Conservation (phyloP, 768 basidiomycete genomes). For the Mycena metata region DNA sequence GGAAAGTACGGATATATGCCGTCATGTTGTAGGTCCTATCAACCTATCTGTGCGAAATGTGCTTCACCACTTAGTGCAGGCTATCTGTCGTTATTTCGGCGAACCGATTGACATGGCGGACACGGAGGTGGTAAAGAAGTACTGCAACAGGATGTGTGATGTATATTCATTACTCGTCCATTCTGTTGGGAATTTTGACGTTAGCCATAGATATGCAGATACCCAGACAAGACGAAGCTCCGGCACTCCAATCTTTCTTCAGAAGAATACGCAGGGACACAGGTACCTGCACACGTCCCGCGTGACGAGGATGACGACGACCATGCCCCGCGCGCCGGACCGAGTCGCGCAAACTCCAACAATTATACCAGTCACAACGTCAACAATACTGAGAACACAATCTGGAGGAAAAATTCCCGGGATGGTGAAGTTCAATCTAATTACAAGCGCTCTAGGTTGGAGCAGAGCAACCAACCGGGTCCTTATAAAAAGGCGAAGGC, state of each 20-base stretch:
- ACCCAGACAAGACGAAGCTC: slow-evolving; percentile 72
- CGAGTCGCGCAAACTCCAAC: slow-evolving; percentile 34
- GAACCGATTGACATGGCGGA: slow-evolving; percentile 70
- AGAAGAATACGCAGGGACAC: slow-evolving; percentile 45
- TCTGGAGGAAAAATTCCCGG: slow-evolving; percentile 26
- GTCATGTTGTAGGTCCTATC: slow-evolving; percentile 73
- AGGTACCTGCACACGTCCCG: slow-evolving; percentile 29
- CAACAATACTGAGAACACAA: neutral
- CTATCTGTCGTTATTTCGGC: slow-evolving; percentile 86
- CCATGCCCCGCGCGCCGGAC: slow-evolving; percentile 37
- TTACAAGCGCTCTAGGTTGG: slow-evolving; percentile 23
- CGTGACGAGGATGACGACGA: slow-evolving; percentile 31
- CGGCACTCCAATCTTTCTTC: slow-evolving; percentile 66
- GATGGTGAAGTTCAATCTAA: slow-evolving; percentile 17
- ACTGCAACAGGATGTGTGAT: slow-evolving; percentile 87
- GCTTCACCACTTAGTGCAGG: slow-evolving; percentile 50
- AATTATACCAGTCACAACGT: slow-evolving; percentile 36
- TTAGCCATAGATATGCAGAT: slow-evolving; percentile 76
- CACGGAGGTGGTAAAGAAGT: slow-evolving; percentile 56
- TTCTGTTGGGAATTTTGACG: neutral
- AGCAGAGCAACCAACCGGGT: slow-evolving; percentile 5
- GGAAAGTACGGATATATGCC: slow-evolving; percentile 70
- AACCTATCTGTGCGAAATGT: no score
- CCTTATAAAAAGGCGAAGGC: slow-evolving; percentile 22
- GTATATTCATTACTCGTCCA: slow-evolving; percentile 54